A percentile compares a stretch with the other conserved stretches of the same genome.
phyloP scores from a whole-genome alignment of 768 basidiomycete genomes.

The Aureoboletus auriporus region DNA sequence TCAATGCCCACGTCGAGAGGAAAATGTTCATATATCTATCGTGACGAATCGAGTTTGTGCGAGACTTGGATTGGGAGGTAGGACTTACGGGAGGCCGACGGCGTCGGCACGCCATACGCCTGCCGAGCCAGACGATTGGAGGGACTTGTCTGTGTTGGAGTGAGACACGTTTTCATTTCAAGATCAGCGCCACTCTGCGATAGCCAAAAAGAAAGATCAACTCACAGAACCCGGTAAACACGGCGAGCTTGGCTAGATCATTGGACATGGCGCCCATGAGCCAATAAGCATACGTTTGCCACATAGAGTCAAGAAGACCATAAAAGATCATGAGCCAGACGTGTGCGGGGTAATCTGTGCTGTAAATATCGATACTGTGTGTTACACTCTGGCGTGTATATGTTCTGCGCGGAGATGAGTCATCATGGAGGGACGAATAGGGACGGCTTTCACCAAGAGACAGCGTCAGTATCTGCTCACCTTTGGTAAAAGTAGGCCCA shows the following conservation, averaged over 20 bases:
- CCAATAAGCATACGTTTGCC: conserved; percentile 84
- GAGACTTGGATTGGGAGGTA: neutral
- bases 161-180: neutral
- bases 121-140: conserved; percentile 73
- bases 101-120: conserved; percentile 72
- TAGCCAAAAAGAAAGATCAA: neutral
- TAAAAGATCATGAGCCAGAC: conserved; percentile 68
- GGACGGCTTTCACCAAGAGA: too few relatives aligned
- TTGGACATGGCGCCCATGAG: conserved; percentile 87
- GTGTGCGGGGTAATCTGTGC: conserved; percentile 49
- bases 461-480: conserved; percentile 32
- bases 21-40: conserved; percentile 67
- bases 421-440: neutral
- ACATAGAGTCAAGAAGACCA: conserved; percentile 79
- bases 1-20: conserved; percentile 66
- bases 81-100: conserved; percentile 54
- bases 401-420: conserved; percentile 2
- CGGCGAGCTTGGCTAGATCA: conserved; percentile 71
- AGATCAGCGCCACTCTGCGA: neutral
- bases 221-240: conserved; percentile 81
- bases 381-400: conserved; percentile 57
- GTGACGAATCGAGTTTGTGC: neutral
- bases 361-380: conserved; percentile 55
- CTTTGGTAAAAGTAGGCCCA: conserved; percentile 81
- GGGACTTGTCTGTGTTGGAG: conserved; percentile 52